A percentile compares a stretch with the other conserved stretches of the same genome.
phyloP scores from a whole-genome alignment of 129 eudicot species.

The Pseudognaphalium luteoalbum region DNA sequence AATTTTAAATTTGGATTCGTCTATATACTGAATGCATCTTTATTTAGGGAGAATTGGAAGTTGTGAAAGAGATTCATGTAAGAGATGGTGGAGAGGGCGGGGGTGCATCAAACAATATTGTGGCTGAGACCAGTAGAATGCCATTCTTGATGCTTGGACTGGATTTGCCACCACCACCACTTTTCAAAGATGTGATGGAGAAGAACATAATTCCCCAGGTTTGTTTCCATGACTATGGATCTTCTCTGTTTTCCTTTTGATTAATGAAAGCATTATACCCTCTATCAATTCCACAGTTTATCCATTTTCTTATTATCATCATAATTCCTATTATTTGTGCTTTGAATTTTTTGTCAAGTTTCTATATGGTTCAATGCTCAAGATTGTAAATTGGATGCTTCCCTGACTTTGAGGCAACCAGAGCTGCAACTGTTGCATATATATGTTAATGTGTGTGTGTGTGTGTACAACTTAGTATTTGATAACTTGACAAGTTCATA shows the following conservation, averaged over 20 bases:
- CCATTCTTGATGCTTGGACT: conserved; percentile 95
- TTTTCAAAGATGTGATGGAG: conserved; percentile 91
- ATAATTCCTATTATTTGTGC: too few species aligned
- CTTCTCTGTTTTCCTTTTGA: too few species aligned
- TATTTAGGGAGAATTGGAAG: conserved; percentile 86
- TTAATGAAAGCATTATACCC: too few species aligned
- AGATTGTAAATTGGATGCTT: background rate
- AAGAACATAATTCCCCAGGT: conserved; percentile 97
- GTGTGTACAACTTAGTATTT: background rate
- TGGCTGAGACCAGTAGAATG: conserved; percentile 66
- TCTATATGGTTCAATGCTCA: conserved; percentile 1
- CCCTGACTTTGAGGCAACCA: background rate
- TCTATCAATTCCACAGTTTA: too few species aligned
- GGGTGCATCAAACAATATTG: conserved; percentile 21
- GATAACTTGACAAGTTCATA: background rate
- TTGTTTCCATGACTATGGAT: too few species aligned
- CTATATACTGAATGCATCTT: background rate
- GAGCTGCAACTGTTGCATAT: background rate
- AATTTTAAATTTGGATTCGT: background rate
- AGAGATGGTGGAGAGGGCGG: conserved; percentile 33
- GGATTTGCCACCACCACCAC: conserved; percentile 96
- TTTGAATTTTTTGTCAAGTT: background rate
- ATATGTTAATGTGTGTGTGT: too few species aligned
- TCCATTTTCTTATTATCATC: too few species aligned
- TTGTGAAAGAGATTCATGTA: conserved; percentile 69